phyloP scores from a whole-genome alignment of 1,284 basidiomycete genomes.

The Cryptococcus floricola region DNA sequence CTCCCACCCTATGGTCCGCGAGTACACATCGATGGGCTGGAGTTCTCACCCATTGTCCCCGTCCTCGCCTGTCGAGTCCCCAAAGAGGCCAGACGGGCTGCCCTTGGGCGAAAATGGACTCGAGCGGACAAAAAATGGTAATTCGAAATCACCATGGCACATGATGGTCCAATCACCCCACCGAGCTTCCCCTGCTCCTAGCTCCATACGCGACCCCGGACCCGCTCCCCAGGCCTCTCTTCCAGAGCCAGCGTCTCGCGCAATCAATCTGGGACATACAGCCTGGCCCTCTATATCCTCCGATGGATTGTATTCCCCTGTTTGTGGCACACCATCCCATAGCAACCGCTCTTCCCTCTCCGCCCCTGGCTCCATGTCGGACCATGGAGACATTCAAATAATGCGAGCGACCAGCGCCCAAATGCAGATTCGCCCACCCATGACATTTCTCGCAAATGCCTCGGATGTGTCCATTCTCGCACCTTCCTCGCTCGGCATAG shows the following conservation, averaged over 20 bases:
- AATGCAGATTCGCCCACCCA: not conserved
- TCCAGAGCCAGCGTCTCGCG: constrained; percentile 6
- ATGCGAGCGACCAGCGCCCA: not conserved
- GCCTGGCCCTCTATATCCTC: constrained; percentile 4
- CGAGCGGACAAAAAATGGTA: not conserved
- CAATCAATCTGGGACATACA: constrained; percentile 20
- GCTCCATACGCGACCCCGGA: constrained; percentile 7
- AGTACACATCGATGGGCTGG: constrained; percentile 15
- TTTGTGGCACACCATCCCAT: constrained; percentile 2
- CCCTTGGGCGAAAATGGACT: not conserved
- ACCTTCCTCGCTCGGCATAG: constrained; percentile 19
- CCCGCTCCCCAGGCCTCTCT: constrained; percentile 10
- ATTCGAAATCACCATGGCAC: constrained; percentile 1
- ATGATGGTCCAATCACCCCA: constrained; percentile 11
- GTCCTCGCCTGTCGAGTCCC: not conserved
- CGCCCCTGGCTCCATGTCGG: not conserved
- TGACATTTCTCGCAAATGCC: constrained; percentile 2
- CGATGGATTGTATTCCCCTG: constrained; percentile 6
- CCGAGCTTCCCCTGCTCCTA: constrained; percentile 10
- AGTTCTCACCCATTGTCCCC: not conserved
- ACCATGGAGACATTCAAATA: not conserved
- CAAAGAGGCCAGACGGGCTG: not conserved
- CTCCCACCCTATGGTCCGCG: constrained; percentile 9
- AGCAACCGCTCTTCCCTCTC: not conserved
- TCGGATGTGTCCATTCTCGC: constrained; percentile 16